Evolutionary conservation across 2,329 filamentous ascomycete species (phyloP).

Genomic region (Beauveria sp.): DNA sequence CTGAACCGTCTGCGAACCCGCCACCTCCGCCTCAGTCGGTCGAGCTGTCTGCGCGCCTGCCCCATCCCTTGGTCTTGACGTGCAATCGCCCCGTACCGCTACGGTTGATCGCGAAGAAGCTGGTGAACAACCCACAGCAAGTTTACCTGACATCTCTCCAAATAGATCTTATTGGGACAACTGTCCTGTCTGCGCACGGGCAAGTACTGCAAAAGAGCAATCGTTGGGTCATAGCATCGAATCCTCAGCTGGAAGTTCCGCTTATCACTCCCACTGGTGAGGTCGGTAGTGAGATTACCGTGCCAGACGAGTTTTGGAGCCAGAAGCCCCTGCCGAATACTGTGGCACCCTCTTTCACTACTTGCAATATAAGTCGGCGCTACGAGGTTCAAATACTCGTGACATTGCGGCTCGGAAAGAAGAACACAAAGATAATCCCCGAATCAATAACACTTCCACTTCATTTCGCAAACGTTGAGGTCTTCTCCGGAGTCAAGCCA

Average conservation of each 20-base stretch:
- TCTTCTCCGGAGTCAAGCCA: conserved; percentile 84
- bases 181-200: conserved; percentile 71
- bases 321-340: conserved; percentile 69
- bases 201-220: conserved; percentile 61
- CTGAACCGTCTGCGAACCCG: not conserved
- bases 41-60: conserved; percentile 70
- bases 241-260: conserved; percentile 63
- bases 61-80: conserved; percentile 80
- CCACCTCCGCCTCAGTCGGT: conserved; percentile 52
- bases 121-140: conserved; percentile 59
- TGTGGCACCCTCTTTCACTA: conserved; percentile 76
- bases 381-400: conserved; percentile 76
- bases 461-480: conserved; percentile 62
- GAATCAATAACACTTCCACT: conserved; percentile 75
- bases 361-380: conserved; percentile 75
- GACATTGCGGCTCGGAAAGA: conserved; percentile 67
- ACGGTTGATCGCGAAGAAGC: conserved; percentile 69
- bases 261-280: conserved; percentile 52
- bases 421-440: conserved; percentile 31
- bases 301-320: conserved; percentile 69
- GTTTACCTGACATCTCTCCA: conserved; percentile 74
- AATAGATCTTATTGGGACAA: conserved; percentile 73
- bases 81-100: conserved; percentile 82
- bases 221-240: conserved; percentile 68
- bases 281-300: conserved; percentile 57